A percentile compares a stretch with the other conserved stretches of the same genome.
Conservation (phyloP, 345 rosid genomes). For the Gossypium longicalyx region DNA sequence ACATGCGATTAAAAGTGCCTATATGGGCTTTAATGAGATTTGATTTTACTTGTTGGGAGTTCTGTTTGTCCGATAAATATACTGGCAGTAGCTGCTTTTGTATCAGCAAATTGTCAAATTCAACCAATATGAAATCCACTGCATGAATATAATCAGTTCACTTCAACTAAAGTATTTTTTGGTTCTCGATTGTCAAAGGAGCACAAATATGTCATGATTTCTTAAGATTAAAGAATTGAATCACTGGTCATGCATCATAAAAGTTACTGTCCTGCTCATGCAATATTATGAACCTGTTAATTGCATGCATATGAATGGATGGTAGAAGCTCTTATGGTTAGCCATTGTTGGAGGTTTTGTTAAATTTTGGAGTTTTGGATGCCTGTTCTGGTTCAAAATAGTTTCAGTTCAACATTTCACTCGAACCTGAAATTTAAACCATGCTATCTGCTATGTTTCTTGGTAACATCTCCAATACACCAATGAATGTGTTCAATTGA, state of each 20-base stretch:
- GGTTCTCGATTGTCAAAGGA: background rate
- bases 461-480: background rate
- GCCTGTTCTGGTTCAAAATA: background rate
- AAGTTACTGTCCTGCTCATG: background rate
- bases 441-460: background rate
- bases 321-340: background rate
- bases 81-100: background rate
- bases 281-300: background rate
- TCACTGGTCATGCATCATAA: background rate
- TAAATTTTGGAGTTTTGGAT: background rate
- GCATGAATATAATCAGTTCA: background rate
- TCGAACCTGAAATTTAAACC: background rate
- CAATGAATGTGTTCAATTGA: constrained; percentile 4
- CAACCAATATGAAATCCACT: background rate
- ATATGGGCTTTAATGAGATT: background rate
- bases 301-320: background rate
- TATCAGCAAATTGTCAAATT: background rate
- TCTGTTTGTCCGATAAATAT: background rate
- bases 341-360: background rate
- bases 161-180: background rate
- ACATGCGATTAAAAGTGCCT: background rate
- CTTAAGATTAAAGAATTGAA: background rate
- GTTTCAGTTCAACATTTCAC: background rate
- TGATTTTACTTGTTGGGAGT: background rate
- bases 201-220: background rate